A percentile compares a stretch with the other conserved stretches of the same genome.
phyloP scores from a whole-genome alignment of 2,329 filamentous ascomycete genomes.

The Knufia fluminis region DNA sequence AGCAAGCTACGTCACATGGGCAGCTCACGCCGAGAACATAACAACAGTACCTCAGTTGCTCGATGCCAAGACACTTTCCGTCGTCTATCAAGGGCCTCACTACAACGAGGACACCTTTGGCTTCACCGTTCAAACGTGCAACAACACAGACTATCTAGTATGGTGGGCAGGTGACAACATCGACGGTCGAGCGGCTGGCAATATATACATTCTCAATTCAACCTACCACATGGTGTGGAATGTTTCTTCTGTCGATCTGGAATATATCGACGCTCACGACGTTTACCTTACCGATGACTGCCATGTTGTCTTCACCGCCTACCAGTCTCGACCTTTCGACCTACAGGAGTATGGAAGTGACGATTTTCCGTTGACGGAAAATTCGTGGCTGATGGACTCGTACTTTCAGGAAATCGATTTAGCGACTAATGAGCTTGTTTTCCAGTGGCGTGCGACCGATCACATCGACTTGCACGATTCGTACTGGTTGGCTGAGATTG shows the following conservation, averaged over 20 bases:
- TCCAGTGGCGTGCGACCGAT: conserved; percentile 51
- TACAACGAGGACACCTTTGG: conserved; percentile 1
- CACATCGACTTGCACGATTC: conserved; percentile 42
- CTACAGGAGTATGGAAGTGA: not conserved
- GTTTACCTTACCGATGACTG: not conserved
- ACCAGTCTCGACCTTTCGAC: not conserved
- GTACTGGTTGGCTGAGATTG: conserved; percentile 39
- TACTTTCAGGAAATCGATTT: conserved; percentile 45
- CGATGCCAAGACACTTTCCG: not conserved
- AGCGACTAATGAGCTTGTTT: conserved; percentile 45
- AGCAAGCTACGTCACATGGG: not conserved
- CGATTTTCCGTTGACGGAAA: not conserved
- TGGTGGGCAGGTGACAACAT: conserved; percentile 3
- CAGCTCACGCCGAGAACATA: not conserved
- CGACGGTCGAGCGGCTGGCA: not conserved
- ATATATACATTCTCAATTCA: not conserved
- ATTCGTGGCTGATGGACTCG: conserved; percentile 2
- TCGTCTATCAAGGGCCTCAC: conserved; percentile 1
- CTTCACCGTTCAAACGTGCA: not conserved
- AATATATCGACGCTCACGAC: not conserved
- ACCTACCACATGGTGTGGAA: conserved; percentile 2
- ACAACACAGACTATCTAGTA: not conserved
- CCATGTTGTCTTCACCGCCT: not conserved
- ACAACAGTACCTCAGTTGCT: not conserved
- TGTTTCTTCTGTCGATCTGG: not conserved